Conservation (phyloP, 83 land plant species). For the Picea mariana region DNA sequence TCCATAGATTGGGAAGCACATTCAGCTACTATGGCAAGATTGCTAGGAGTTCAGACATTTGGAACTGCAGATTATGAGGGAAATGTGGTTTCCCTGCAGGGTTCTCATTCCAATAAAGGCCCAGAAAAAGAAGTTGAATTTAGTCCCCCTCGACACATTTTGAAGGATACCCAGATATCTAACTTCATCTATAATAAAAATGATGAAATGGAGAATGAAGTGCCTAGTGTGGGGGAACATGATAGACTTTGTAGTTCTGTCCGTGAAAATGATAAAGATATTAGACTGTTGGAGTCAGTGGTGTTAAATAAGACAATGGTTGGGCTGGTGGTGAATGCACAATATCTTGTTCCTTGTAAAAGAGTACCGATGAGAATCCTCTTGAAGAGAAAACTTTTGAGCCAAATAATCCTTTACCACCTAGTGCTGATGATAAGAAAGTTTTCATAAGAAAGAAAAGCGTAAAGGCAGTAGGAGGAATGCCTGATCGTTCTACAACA, state of each 20-base stretch:
- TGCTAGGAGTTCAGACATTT: slow-evolving; percentile 12
- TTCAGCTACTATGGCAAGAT: not conserved
- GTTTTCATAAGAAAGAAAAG: slow-evolving; percentile 23
- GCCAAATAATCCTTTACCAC: slow-evolving; percentile 3
- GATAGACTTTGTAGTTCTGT: slow-evolving; percentile 18
- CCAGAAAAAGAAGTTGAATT: slow-evolving; percentile 5
- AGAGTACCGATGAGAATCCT: slow-evolving; percentile 18
- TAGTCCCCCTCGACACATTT: not conserved
- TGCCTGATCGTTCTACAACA: slow-evolving; percentile 25
- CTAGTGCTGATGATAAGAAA: slow-evolving; percentile 18
- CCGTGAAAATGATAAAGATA: slow-evolving; percentile 11
- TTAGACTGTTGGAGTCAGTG: slow-evolving; percentile 1
- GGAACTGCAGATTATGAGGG: slow-evolving; percentile 15
- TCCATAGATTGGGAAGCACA: slow-evolving; percentile 54
- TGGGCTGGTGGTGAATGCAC: slow-evolving; percentile 8
- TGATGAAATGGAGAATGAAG: not conserved
- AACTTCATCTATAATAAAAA: not conserved
- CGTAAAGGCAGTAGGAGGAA: not conserved
- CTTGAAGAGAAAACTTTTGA: slow-evolving; percentile 5
- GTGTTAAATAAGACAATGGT: not conserved
- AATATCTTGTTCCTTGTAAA: slow-evolving; percentile 12
- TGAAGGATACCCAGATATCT: not conserved
- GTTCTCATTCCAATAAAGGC: not conserved
- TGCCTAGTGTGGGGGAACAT: slow-evolving; percentile 25
- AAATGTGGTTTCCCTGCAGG: slow-evolving; percentile 15